Evolutionary conservation across 495 filamentous ascomycete genomes (phyloP).

Genomic region (Daldinia childiae): DNA sequence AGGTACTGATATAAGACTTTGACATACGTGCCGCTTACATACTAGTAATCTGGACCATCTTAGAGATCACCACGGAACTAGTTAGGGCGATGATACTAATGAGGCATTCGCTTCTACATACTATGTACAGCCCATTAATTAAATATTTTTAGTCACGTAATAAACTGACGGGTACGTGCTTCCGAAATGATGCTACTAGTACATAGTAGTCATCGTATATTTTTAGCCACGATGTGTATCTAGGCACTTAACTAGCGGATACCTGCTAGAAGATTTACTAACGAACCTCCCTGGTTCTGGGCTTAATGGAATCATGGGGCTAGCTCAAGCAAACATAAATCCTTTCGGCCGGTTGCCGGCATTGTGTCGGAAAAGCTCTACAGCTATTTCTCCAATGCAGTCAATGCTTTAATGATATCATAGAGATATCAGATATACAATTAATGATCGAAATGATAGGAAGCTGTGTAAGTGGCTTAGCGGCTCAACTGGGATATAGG

Average conservation of each 20-base stretch:
- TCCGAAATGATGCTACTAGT: conserved; percentile 4
- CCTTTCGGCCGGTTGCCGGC: conserved; percentile 13
- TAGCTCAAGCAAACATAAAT: conserved; percentile 10
- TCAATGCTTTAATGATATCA: not conserved
- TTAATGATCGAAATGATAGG: not conserved
- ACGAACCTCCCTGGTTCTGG: not conserved
- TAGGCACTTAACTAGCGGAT: conserved; percentile 9
- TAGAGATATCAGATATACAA: not conserved
- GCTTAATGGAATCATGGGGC: not conserved
- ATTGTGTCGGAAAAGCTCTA: conserved; percentile 10
- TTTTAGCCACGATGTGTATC: conserved; percentile 5
- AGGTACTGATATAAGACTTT: conserved; percentile 6
- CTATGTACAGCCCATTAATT: not conserved
- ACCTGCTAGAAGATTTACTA: conserved; percentile 18
- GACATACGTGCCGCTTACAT: not conserved
- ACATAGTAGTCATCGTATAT: not conserved
- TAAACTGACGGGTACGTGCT: conserved; percentile 3
- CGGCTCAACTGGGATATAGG: not conserved
- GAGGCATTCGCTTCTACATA: not conserved
- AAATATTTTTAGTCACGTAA: not conserved
- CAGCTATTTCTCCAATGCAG: not conserved
- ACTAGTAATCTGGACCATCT: conserved; percentile 18
- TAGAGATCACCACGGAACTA: conserved; percentile 2
- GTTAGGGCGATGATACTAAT: not conserved
- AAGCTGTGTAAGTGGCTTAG: not conserved